phyloP scores from a whole-genome alignment of 2,329 filamentous ascomycete species.

The Truncatella angustata region DNA sequence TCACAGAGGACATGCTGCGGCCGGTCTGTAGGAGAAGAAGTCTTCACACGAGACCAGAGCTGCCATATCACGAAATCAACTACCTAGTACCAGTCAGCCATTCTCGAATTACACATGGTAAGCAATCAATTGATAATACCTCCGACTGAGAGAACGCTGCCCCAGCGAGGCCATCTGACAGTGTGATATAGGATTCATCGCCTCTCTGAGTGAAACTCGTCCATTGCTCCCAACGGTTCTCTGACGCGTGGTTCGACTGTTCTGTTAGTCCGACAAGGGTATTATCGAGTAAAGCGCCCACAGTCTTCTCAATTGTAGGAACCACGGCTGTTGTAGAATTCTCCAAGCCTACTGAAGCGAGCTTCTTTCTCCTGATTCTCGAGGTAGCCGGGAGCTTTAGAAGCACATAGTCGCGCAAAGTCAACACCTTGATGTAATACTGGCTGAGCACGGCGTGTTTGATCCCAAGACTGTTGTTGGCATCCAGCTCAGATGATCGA shows the following conservation, averaged over 20 bases:
- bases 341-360: constrained; percentile 41
- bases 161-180: constrained; percentile 44
- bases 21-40: constrained; percentile 42
- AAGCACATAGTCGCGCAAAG: constrained; percentile 70
- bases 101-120: neutral
- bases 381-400: constrained; percentile 65
- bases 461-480: no score
- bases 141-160: constrained; percentile 60
- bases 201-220: constrained; percentile 60
- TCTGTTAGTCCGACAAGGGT: constrained; percentile 61
- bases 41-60: constrained; percentile 68
- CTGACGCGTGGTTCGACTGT: constrained; percentile 25
- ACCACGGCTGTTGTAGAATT: constrained; percentile 13
- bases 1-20: constrained; percentile 79
- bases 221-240: constrained; percentile 54
- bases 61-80: constrained; percentile 76
- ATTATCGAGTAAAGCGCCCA: constrained; percentile 64
- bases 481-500: no score
- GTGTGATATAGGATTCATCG: constrained; percentile 55
- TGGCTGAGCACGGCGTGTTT: constrained; percentile 64
- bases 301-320: constrained; percentile 34
- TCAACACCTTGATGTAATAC: constrained; percentile 65
- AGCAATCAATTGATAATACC: constrained; percentile 38
- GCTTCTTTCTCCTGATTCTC: constrained; percentile 57
- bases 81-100: constrained; percentile 47